Base-by-base conservation (phyloP, 352 stramenopile genomes). In the Phytophthora hibernalis region DNA sequence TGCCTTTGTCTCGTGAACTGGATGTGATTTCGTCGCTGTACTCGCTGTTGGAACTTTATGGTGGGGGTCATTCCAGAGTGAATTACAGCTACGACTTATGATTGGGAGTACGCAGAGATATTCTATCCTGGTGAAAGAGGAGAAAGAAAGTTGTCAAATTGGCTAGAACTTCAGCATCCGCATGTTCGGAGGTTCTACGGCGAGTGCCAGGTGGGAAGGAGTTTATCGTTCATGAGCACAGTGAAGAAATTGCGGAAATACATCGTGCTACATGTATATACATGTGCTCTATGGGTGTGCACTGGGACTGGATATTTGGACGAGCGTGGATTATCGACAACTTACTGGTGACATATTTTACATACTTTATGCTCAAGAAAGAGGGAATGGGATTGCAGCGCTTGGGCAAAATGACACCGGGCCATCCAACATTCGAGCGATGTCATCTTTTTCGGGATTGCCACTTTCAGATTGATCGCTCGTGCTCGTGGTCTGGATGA, bases 151-250 rank as follows among this genome's bases (percentile, higher is more conserved):
- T 2, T 64, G 56, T 28, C 12, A 24, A 40, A 35, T 38, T 64
- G 56, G 44, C 7, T 33, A 15, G 18, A 48, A 45, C 35, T 71
- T 10, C 48, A 67, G 4, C 63, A 71, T 24, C 50, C 55, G 55
- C 56, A 71, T 16, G 50, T 71, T 26, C 49, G 54, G 16, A 63
- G 45, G 21, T 62, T 63, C 8, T 71, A 67, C 12, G 63, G 63
- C 18, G 63, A 55, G 6, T 71, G 51, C 16, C 43, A 62, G 12
- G 56, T 67, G 1, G 63, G 49, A 26, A 16, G 40, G 38, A 47
- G 5, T 43, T 28, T 35, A 21, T 50, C n/a, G 42, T 65, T n/a
- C 21, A 65, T 16, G 33, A 57, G 16, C 15, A 44, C 37, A 44
- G 44, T 16, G 26, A 40, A 20, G 35, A 28, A 6, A 30, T n/a